Conservation (phyloP, 78 protist genomes). For the Pigoraptor vietnamica region DNA sequence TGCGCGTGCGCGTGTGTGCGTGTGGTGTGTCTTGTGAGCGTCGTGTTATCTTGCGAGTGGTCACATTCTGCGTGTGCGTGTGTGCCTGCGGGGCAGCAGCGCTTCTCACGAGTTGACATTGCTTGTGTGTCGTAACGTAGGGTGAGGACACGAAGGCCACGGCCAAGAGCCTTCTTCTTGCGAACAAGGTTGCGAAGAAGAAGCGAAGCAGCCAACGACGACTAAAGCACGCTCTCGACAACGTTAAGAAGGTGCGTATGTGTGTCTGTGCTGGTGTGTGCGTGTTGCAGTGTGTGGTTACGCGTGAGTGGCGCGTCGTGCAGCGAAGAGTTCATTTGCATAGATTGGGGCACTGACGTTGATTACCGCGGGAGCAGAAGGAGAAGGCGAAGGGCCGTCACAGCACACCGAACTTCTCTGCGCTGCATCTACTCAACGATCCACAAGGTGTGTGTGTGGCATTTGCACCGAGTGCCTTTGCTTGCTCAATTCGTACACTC, state of each 20-base stretch:
- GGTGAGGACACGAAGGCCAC: neutral
- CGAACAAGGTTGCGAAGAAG: neutral
- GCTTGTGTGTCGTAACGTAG: neutral
- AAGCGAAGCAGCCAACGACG: neutral
- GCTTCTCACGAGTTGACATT: neutral
- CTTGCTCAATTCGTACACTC: no score
- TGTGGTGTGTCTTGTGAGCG: neutral
- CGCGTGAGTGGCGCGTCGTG: no score
- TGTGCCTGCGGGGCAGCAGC: no score
- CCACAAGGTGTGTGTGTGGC: conserved; percentile 49
- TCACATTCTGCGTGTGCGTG: no score
- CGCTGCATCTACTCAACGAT: conserved; percentile 60
- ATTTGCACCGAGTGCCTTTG: neutral
- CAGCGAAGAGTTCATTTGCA: no score
- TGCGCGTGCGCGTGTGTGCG: neutral
- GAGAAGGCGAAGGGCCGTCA: neutral
- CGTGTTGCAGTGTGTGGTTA: no score
- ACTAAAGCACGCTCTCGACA: neutral
- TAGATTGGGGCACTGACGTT: no score
- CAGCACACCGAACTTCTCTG: conserved; percentile 16
- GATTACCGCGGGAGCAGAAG: no score
- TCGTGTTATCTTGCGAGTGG: neutral
- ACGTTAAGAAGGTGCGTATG: neutral
- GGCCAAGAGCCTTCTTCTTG: neutral
- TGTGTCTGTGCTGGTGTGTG: no score